Percentiles rank a stretch among this genome's conserved stretches.
Evolutionary conservation across 768 basidiomycete species (phyloP).

Genomic region (Hypsizygus marmoreus): DNA sequence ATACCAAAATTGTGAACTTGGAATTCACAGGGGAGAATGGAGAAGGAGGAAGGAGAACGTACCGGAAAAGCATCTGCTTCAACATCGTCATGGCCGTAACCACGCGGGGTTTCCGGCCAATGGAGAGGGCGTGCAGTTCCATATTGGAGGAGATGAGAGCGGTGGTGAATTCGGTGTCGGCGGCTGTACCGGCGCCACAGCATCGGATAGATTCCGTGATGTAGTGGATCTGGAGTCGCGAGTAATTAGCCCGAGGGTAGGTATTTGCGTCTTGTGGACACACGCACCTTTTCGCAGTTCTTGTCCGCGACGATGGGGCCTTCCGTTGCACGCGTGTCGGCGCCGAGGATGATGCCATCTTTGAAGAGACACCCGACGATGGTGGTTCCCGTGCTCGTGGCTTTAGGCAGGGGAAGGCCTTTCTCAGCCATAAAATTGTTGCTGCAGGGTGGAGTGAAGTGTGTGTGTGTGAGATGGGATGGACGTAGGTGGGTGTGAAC

Average conservation of each 20-base stretch:
- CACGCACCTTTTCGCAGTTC: slow-evolving; percentile 96
- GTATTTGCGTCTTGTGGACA: slow-evolving; percentile 6
- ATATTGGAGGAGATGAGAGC: slow-evolving; percentile 96
- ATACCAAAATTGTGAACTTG: not conserved
- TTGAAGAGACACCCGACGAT: slow-evolving; percentile 96
- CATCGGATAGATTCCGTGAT: slow-evolving; percentile 95
- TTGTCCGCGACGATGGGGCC: slow-evolving; percentile 97
- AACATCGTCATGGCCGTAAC: slow-evolving; percentile 99
- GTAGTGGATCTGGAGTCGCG: slow-evolving; percentile 80
- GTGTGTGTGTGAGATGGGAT: not conserved
- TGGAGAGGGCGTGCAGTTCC: slow-evolving; percentile 87
- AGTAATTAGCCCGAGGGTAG: not conserved
- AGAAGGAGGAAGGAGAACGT: slow-evolving; percentile 15
- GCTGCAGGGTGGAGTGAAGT: slow-evolving; percentile 37
- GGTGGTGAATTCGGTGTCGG: slow-evolving; percentile 95
- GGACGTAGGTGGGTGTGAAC: no score
- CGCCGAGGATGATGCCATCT: slow-evolving; percentile 92
- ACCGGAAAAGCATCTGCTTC: slow-evolving; percentile 94
- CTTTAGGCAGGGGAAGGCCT: slow-evolving; percentile 76
- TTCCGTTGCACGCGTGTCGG: slow-evolving; percentile 94
- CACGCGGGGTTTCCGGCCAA: slow-evolving; percentile 88
- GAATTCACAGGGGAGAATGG: not conserved
- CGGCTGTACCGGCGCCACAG: slow-evolving; percentile 99
- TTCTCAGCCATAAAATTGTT: slow-evolving; percentile 73
- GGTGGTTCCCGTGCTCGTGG: slow-evolving; percentile 93